Evolutionary conservation across 441 rosid species (phyloP).

Genomic region (Adansonia grandidieri): DNA sequence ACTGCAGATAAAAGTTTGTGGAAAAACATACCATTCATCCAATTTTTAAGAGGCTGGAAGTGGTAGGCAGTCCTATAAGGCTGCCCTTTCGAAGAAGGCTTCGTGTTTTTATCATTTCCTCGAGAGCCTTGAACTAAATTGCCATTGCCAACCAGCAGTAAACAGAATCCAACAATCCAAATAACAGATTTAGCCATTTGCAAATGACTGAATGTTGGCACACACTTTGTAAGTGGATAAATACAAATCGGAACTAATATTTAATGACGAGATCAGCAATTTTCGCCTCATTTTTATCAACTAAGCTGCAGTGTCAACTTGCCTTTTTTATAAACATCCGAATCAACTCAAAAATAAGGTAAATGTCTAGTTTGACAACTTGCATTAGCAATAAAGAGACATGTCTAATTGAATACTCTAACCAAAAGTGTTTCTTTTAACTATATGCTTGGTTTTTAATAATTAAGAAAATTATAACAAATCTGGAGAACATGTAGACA

Average conservation of each 20-base stretch:
- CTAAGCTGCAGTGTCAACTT: background rate
- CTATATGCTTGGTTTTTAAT: background rate
- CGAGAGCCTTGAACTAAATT: conserved; percentile 2
- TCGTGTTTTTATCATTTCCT: background rate
- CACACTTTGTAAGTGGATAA: background rate
- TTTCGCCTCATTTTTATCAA: background rate
- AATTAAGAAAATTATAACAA: background rate
- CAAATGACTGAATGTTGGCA: background rate
- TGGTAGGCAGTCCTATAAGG: conserved; percentile 31
- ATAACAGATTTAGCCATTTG: background rate
- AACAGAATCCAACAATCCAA: conserved; percentile 18
- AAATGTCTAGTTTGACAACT: background rate
- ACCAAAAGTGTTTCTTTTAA: background rate
- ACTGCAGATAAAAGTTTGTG: background rate
- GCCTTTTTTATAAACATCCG: background rate
- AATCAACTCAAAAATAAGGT: background rate
- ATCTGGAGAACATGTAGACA: background rate
- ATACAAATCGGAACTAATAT: background rate
- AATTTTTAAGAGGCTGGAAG: conserved; percentile 33
- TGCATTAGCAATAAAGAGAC: background rate
- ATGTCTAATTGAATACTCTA: background rate
- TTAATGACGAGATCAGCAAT: background rate
- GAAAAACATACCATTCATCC: conserved; percentile 30
- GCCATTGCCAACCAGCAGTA: conserved; percentile 28
- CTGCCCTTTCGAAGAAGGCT: conserved; percentile 3